These are phyloP conservation scores for Aspergillus asperescens DNA, from an alignment of 495 filamentous ascomycete species.

Conservation along the genomic window DNA sequence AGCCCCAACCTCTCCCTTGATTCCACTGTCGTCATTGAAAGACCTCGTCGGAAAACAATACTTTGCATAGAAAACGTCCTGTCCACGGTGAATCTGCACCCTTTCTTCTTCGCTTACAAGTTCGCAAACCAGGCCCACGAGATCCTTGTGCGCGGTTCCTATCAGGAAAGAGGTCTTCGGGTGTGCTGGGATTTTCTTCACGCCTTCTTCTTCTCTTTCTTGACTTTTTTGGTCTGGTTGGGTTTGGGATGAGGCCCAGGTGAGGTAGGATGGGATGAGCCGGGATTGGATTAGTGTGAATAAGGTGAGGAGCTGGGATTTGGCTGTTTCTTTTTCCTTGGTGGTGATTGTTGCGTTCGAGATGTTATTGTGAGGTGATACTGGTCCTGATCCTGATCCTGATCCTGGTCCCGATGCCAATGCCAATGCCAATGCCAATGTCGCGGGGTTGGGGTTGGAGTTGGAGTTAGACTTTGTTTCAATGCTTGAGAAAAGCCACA, in stretches of 20 bases:
- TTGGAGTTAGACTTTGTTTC: conserved; percentile 29
- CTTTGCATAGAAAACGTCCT: conserved; percentile 2
- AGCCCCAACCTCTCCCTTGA: background rate
- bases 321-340: background rate
- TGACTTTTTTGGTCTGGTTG: background rate
- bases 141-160: conserved; percentile 31
- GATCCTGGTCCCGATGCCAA: too few relatives aligned
- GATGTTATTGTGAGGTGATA: too few relatives aligned
- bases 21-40: background rate
- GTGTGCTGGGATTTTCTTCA: conserved; percentile 11
- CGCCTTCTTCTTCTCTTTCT: conserved; percentile 5
- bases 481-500: conserved; percentile 53
- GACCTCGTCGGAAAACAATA: conserved; percentile 1
- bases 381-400: too few relatives aligned
- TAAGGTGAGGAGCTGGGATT: conserved; percentile 27
- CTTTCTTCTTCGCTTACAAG: background rate
- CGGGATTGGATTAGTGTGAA: conserved; percentile 23
- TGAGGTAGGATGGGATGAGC: conserved; percentile 23
- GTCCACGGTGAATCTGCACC: background rate
- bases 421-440: too few relatives aligned
- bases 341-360: background rate
- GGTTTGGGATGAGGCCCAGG: background rate
- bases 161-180: conserved; percentile 27
- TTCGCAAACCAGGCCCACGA: conserved; percentile 17
- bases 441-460: conserved; percentile 4